Evolutionary conservation across 2,329 filamentous ascomycete genomes (phyloP).

Genomic region (Fusarium sulawesiense): DNA sequence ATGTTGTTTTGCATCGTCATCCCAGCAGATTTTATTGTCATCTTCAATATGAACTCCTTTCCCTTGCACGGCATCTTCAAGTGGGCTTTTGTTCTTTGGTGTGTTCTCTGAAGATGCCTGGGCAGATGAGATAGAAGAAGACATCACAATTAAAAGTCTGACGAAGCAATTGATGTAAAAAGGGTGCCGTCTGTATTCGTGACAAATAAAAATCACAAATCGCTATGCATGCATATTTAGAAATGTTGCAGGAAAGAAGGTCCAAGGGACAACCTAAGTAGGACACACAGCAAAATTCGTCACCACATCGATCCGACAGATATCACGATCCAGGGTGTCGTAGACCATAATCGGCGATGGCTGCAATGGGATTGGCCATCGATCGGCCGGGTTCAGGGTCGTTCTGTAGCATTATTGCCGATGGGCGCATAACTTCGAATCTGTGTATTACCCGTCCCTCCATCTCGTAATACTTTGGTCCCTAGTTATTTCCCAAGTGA

Average conservation of each 20-base stretch:
- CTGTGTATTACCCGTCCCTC: background rate
- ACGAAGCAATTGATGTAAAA: background rate
- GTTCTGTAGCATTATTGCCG: background rate
- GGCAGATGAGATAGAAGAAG: background rate
- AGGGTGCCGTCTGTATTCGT: background rate
- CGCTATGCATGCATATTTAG: background rate
- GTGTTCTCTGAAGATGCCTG: background rate
- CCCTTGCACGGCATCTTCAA: background rate
- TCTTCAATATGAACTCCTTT: conserved; percentile 2
- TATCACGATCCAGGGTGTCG: background rate
- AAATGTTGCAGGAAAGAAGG: background rate
- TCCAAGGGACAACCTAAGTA: background rate
- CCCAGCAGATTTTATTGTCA: background rate
- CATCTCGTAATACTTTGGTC: background rate
- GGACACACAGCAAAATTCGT: background rate
- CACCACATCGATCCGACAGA: background rate
- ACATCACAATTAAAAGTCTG: background rate
- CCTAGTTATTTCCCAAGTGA: background rate
- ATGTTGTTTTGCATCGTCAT: background rate
- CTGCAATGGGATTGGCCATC: background rate
- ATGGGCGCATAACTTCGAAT: background rate
- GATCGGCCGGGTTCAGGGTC: background rate
- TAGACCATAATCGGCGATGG: background rate
- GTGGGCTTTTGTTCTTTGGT: background rate
- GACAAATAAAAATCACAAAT: background rate